A percentile compares a stretch with the other conserved stretches of the same genome.
Conservation (phyloP, 306 rosid species). For the Vigna nakashimae region DNA sequence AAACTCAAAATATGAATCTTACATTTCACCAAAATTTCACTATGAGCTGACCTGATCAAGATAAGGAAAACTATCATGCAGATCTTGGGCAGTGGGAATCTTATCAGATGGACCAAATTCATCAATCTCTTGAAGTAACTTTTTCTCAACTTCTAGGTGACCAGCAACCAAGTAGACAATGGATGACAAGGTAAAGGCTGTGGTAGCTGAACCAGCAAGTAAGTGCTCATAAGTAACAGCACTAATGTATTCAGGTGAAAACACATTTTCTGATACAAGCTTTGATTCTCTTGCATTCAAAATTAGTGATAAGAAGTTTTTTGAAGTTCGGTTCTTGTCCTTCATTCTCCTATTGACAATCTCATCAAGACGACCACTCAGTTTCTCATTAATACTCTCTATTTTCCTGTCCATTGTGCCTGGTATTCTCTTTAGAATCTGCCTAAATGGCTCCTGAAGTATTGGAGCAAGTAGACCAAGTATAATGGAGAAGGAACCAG, state of each 20-base stretch:
- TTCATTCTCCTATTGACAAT: conserved; percentile 75
- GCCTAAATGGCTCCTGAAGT: conserved; percentile 87
- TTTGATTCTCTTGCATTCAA: conserved; percentile 76
- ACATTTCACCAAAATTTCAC: conserved; percentile 1
- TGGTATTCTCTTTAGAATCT: conserved; percentile 75
- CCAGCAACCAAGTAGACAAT: conserved; percentile 82
- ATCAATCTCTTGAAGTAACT: conserved; percentile 78
- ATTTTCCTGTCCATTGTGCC: conserved; percentile 88
- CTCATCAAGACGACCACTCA: conserved; percentile 72
- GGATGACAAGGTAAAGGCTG: conserved; percentile 80
- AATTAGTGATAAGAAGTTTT: conserved; percentile 77
- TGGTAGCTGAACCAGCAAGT: conserved; percentile 90
- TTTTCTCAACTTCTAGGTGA: conserved; percentile 81
- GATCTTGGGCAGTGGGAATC: conserved; percentile 69
- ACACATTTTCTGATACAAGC: conserved; percentile 56
- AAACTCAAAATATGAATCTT: not conserved
- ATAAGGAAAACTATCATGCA: conserved; percentile 72
- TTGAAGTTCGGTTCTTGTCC: conserved; percentile 55
- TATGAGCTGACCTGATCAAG: conserved; percentile 70
- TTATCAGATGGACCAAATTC: conserved; percentile 60
- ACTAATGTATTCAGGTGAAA: conserved; percentile 70
- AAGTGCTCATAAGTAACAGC: conserved; percentile 93
- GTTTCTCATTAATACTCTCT: conserved; percentile 59
- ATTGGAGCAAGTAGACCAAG: conserved; percentile 80
- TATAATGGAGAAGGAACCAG: conserved; percentile 94